phyloP scores from a whole-genome alignment of 208 protist species.

The Herpetomonas muscarum region DNA sequence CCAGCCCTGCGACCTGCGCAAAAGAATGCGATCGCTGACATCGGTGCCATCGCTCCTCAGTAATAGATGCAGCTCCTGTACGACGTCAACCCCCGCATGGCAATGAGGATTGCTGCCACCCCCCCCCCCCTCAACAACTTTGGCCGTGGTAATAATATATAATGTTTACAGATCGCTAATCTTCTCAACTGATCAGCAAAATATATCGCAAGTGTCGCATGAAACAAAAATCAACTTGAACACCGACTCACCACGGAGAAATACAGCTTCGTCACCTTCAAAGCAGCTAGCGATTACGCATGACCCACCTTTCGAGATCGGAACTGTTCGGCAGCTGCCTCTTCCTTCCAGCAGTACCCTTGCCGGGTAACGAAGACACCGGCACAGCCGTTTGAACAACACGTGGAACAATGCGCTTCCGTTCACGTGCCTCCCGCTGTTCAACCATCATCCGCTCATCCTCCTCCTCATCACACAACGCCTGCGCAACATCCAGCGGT shows the following conservation, averaged over 20 bases:
- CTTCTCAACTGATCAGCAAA: too few relatives aligned
- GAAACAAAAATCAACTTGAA: background rate
- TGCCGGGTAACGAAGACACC: background rate
- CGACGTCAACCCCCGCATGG: too few relatives aligned
- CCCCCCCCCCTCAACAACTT: too few relatives aligned
- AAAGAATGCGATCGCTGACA: too few relatives aligned
- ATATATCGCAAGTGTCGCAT: background rate
- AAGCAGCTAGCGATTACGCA: conserved; percentile 24
- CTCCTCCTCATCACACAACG: conserved; percentile 25
- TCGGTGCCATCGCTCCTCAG: too few relatives aligned
- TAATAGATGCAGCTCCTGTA: too few relatives aligned
- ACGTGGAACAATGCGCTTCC: background rate
- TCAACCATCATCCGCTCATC: conserved; percentile 27
- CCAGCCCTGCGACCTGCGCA: too few relatives aligned
- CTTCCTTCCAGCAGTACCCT: background rate
- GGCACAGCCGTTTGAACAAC: background rate
- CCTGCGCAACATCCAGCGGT: background rate
- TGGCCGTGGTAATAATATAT: too few relatives aligned
- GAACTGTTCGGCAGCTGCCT: background rate
- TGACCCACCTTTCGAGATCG: conserved; percentile 39
- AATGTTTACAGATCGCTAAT: too few relatives aligned
- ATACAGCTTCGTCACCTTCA: background rate
- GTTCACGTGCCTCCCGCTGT: background rate
- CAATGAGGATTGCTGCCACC: too few relatives aligned
- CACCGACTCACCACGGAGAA: background rate